A percentile compares a stretch with the other conserved stretches of the same genome.
phyloP scores from a whole-genome alignment of 495 filamentous ascomycete species.

The Penicillium dipodomyicola region DNA sequence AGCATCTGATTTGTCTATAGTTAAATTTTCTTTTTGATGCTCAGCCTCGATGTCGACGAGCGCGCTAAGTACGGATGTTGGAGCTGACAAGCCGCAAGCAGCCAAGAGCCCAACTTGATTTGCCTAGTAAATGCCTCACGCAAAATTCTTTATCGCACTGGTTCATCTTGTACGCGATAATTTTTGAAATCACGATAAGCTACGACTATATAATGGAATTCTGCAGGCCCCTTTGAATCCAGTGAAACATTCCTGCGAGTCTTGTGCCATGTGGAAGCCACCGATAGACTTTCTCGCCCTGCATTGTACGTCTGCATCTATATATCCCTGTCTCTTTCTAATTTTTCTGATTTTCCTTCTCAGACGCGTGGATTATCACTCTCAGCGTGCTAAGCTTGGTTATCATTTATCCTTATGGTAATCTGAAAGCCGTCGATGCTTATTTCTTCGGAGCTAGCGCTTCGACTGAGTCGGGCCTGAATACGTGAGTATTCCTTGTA shows the following conservation, averaged over 20 bases:
- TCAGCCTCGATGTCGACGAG: too few species aligned
- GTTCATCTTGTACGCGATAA: not conserved
- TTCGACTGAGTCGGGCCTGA: conserved; percentile 43
- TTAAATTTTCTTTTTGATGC: too few species aligned
- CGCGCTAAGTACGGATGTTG: too few species aligned
- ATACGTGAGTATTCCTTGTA: conserved; percentile 35
- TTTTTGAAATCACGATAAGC: not conserved
- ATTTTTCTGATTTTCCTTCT: not conserved
- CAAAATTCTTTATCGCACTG: not conserved
- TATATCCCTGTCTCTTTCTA: not conserved
- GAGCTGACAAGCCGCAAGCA: too few species aligned
- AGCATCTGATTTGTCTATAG: too few species aligned
- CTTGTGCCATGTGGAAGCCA: conserved; percentile 26
- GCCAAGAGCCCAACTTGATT: not conserved
- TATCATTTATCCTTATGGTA: conserved; percentile 42
- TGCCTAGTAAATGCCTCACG: conserved; percentile 1
- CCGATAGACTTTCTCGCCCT: conserved; percentile 66
- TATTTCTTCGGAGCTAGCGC: conserved; percentile 46
- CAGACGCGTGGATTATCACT: conserved; percentile 40
- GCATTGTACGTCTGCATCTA: conserved; percentile 43
- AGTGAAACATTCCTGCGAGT: not conserved
- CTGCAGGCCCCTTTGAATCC: not conserved
- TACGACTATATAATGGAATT: not conserved
- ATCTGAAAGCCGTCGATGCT: conserved; percentile 39
- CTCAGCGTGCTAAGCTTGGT: conserved; percentile 34